A percentile compares a stretch with the other conserved stretches of the same genome.
These are phyloP conservation scores for Solanum microdontum DNA, from an alignment of 257 asterid species.

Conservation along the genomic window DNA sequence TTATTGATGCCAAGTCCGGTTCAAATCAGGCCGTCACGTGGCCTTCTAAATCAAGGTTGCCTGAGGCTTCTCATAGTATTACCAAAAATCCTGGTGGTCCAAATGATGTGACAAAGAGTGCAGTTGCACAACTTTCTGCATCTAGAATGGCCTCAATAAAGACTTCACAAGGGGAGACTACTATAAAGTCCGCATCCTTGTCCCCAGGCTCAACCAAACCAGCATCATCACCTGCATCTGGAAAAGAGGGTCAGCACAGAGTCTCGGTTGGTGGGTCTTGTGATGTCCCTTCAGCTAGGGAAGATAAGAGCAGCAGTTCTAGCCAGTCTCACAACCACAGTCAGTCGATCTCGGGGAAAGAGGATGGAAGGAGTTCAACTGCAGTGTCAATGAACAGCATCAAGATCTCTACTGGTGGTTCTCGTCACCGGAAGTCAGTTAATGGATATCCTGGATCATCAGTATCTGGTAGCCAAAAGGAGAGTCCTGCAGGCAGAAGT, in stretches of 20 bases:
- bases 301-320: conserved; percentile 75
- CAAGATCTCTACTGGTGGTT: conserved; percentile 36
- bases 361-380: conserved; percentile 46
- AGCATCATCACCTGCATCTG: conserved; percentile 37
- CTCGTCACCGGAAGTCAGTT: conserved; percentile 40
- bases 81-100: conserved; percentile 39
- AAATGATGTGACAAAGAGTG: conserved; percentile 47
- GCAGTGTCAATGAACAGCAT: conserved; percentile 32
- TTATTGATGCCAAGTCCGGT: conserved; percentile 49
- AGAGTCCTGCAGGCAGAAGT: conserved; percentile 32
- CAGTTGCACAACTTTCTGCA: conserved; percentile 41
- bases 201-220: conserved; percentile 53
- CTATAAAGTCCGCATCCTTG: conserved; percentile 44
- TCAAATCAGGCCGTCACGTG: conserved; percentile 38
- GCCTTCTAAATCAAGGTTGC: conserved; percentile 66
- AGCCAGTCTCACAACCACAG: conserved; percentile 54
- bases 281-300: conserved; percentile 46
- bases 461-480: conserved; percentile 47
- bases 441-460: conserved; percentile 29
- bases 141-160: conserved; percentile 37
- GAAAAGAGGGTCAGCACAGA: conserved; percentile 47
- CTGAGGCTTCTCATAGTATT: conserved; percentile 54
- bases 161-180: conserved; percentile 54
- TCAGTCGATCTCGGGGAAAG: conserved; percentile 47
- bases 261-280: conserved; percentile 24